Conservation (phyloP, 1,284 basidiomycete genomes). For the Malassezia globosa region DNA sequence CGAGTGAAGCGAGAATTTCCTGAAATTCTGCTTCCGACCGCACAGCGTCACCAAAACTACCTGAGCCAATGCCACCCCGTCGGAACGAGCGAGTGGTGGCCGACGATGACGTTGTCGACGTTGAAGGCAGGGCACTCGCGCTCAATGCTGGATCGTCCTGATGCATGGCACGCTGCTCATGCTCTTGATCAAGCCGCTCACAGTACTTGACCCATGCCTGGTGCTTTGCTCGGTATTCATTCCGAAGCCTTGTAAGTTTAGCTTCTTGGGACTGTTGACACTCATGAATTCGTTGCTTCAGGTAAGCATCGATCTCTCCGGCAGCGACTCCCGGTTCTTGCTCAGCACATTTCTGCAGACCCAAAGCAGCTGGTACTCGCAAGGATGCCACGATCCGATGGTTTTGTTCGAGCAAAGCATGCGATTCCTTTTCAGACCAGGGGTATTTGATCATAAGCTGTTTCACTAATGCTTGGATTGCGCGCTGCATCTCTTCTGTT, state of each 20-base stretch:
- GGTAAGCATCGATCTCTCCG: not conserved
- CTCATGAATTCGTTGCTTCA: not conserved
- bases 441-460: conserved; percentile 8
- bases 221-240: conserved; percentile 32
- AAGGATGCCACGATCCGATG: not conserved
- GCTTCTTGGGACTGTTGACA: not conserved
- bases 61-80: conserved; percentile 20
- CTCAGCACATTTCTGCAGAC: not conserved
- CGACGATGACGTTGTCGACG: not conserved
- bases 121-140: not conserved
- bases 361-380: not conserved
- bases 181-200: conserved; percentile 28
- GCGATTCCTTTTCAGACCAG: not conserved
- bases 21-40: conserved; percentile 93
- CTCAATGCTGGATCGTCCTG: not conserved
- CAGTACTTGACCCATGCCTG: conserved; percentile 38
- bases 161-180: conserved; percentile 29
- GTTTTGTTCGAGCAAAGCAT: not conserved
- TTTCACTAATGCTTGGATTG: conserved; percentile 2
- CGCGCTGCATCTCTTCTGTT: not conserved
- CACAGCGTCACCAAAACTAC: conserved; percentile 68
- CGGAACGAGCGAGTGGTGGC: conserved; percentile 5
- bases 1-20: conserved; percentile 83
- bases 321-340: not conserved
- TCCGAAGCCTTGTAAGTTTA: conserved; percentile 29